Percentiles rank a stretch among this genome's conserved stretches.
phyloP scores from a whole-genome alignment of 2,329 filamentous ascomycete species.

The Aspergillus phoenicis region DNA sequence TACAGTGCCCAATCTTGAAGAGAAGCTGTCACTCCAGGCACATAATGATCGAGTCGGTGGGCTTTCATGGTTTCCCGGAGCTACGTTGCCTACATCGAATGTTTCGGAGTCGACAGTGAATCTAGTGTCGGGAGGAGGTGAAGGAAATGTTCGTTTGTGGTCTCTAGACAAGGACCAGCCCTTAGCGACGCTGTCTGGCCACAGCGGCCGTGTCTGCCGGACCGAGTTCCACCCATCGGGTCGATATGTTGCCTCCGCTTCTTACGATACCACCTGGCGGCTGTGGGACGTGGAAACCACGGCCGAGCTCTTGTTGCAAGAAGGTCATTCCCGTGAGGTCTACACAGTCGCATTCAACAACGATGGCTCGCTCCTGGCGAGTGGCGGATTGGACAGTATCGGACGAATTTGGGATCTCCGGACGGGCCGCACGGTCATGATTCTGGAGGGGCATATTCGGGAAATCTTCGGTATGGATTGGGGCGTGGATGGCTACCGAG shows the following conservation, averaged over 20 bases:
- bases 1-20: conserved; percentile 77
- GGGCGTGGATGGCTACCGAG: conserved; percentile 86
- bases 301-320: conserved; percentile 82
- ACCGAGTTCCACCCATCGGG: conserved; percentile 95
- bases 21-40: conserved; percentile 73
- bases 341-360: conserved; percentile 87
- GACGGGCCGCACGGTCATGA: conserved; percentile 91
- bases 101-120: conserved; percentile 77
- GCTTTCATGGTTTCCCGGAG: conserved; percentile 83
- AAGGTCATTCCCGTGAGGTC: conserved; percentile 92
- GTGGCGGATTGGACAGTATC: conserved; percentile 91
- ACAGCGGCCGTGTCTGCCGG: conserved; percentile 83
- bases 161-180: conserved; percentile 84
- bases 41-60: conserved; percentile 90
- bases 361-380: conserved; percentile 87
- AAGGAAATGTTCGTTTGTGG: conserved; percentile 88
- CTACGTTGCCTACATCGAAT: conserved; percentile 70
- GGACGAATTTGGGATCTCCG: conserved; percentile 94
- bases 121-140: conserved; percentile 85
- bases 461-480: conserved; percentile 94
- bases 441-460: conserved; percentile 88
- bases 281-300: conserved; percentile 91
- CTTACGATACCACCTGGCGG: conserved; percentile 94
- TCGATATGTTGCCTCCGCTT: conserved; percentile 85
- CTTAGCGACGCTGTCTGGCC: conserved; percentile 76